A percentile compares a stretch with the other conserved stretches of the same genome.
These are phyloP conservation scores for Ophioceras dolichostomum DNA, from an alignment of 2,329 filamentous ascomycete genomes.

Conservation along the genomic window DNA sequence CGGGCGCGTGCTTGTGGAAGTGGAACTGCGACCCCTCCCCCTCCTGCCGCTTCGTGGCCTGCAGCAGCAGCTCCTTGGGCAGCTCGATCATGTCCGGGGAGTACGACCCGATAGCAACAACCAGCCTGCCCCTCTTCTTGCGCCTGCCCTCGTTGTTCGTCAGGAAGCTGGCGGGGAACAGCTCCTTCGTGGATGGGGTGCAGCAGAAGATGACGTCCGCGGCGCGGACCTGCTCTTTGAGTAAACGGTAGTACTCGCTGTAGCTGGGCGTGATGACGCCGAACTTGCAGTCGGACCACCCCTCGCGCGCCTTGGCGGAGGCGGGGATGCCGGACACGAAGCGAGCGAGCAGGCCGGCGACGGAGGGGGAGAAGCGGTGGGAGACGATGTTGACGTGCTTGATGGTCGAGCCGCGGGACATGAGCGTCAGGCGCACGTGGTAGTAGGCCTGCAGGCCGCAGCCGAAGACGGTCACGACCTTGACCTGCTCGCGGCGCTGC, in stretches of 20 bases:
- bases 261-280: conserved; percentile 57
- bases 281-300: conserved; percentile 56
- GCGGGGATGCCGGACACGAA: conserved; percentile 34
- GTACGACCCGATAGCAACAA: conserved; percentile 60
- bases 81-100: conserved; percentile 70
- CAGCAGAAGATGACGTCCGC: conserved; percentile 83
- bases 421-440: conserved; percentile 76
- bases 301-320: conserved; percentile 39
- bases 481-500: conserved; percentile 52
- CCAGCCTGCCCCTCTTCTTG: conserved; percentile 55
- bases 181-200: conserved; percentile 59
- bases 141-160: conserved; percentile 58
- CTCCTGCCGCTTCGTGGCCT: conserved; percentile 39
- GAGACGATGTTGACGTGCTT: conserved; percentile 77
- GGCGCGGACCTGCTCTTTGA: conserved; percentile 58
- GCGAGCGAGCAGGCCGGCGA: conserved; percentile 34
- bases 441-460: conserved; percentile 87
- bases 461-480: conserved; percentile 74
- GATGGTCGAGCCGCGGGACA: conserved; percentile 59
- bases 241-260: conserved; percentile 50
- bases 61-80: conserved; percentile 60
- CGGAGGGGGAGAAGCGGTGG: conserved; percentile 50
- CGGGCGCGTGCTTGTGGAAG: conserved; percentile 53
- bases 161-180: conserved; percentile 64
- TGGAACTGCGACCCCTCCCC: conserved; percentile 31